These are phyloP conservation scores for Adansonia madagascariensis DNA, from an alignment of 441 rosid species.

Conservation along the genomic window DNA sequence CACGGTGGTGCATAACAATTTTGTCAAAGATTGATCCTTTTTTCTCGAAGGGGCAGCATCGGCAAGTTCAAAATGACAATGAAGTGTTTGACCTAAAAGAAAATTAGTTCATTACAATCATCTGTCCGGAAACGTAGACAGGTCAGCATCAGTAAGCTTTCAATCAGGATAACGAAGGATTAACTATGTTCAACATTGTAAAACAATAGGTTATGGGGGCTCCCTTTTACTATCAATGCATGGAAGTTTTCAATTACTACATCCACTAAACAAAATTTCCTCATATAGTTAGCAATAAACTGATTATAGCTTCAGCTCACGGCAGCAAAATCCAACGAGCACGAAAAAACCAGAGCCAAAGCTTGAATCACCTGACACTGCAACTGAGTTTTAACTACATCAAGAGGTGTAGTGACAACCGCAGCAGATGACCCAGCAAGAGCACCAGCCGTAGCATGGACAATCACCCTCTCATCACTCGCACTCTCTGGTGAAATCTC, in stretches of 20 bases:
- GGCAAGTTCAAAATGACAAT: not conserved
- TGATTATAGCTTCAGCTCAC: not conserved
- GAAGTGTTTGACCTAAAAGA: not conserved
- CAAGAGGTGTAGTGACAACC: slow-evolving; percentile 79
- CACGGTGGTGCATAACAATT: not conserved
- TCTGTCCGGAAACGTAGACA: not conserved
- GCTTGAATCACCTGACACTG: slow-evolving; percentile 78
- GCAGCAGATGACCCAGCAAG: slow-evolving; percentile 84
- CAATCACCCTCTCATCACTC: slow-evolving; percentile 66
- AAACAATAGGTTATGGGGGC: not conserved
- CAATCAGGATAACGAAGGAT: not conserved
- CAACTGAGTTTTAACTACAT: slow-evolving; percentile 90
- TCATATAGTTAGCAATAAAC: slow-evolving; percentile 8
- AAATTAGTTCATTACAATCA: not conserved
- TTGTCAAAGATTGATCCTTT: not conserved
- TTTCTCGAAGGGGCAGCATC: not conserved
- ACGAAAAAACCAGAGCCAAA: not conserved
- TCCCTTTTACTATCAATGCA: not conserved
- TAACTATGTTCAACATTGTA: not conserved
- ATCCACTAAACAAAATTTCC: slow-evolving; percentile 14
- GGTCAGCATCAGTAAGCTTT: not conserved
- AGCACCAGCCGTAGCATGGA: slow-evolving; percentile 94
- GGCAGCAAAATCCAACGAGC: not conserved
- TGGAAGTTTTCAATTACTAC: not conserved
- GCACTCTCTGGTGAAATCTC: slow-evolving; percentile 69